Evolutionary conservation across 176 grass and related monocot genomes (phyloP), one percentile per base, ranked within the genome.

Genomic region (Hordeum marinum): DNA sequence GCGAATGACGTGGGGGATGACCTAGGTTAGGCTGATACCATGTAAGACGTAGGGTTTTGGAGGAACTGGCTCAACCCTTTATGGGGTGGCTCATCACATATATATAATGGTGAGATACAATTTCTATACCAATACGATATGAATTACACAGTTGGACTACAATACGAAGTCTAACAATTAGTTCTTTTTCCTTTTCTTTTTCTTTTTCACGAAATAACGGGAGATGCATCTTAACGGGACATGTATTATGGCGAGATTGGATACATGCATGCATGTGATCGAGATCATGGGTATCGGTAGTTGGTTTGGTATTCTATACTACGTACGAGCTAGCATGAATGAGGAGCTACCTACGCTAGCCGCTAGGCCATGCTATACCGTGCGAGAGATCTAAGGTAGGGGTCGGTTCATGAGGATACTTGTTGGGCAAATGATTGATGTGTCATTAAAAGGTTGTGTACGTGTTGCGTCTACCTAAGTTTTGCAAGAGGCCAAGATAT

Each of bases 401-500:
- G 4, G 70, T 0, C 50, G n/a, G 26, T 31, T 74, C 71, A 48
- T 50, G 24, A 74, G 24, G 23, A 31, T 74, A 41, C 41, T 23
- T 80, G 26, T 67, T 67, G 62, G 78, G 14, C 78, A 50, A 80
- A 80, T 80, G 62, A 67, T 80, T 67, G 62, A 23, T 35, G 62
- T 21, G 27, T 31, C 78, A 67, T 34, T 80, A 48, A 34, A 48
- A 65, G 27, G 27, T 0, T 23, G 27, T 14, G 23, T 27, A 50
- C 42, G 27, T 50, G 62, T 80, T 5, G 59, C 36, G 15, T 63
- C 10, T 14, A 4, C 3, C 8, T 25, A 25, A 36, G 21, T 15
- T 62, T 3, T 26, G 9, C 3, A 32, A 18, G 76, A 41, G 9
- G 23, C 37, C 42, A 0, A 63, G 18, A 21, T 23, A 17, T 18